Conservation (phyloP, 495 filamentous ascomycete species). For the Aspergillus egyptiacus region DNA sequence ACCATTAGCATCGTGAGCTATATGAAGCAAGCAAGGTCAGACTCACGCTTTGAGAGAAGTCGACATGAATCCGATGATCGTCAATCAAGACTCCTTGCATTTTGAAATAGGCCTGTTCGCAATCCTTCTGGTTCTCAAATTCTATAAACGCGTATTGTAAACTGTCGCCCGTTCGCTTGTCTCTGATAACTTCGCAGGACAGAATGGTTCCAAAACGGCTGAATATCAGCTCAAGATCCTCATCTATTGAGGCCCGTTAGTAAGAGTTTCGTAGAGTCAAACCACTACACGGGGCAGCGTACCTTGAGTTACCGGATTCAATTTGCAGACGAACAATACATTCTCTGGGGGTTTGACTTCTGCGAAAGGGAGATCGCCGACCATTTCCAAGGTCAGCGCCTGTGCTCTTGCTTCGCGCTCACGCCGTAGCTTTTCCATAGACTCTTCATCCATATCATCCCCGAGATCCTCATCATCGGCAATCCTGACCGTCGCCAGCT, state of each 20-base stretch:
- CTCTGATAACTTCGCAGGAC: slow-evolving; percentile 93
- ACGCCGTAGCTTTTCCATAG: slow-evolving; percentile 70
- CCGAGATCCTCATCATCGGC: slow-evolving; percentile 79
- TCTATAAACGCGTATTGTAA: slow-evolving; percentile 98
- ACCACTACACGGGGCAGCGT: neutral
- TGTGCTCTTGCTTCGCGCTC: slow-evolving; percentile 92
- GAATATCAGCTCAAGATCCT: slow-evolving; percentile 92
- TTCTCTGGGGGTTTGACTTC: slow-evolving; percentile 98
- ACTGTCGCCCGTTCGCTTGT: slow-evolving; percentile 89
- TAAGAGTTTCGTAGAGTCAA: neutral
- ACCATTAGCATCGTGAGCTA: slow-evolving; percentile 28
- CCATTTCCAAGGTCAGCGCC: slow-evolving; percentile 93
- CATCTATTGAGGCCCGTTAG: slow-evolving; percentile 49
- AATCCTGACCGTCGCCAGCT: slow-evolving; percentile 86
- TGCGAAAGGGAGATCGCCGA: slow-evolving; percentile 94
- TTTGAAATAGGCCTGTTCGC: slow-evolving; percentile 95
- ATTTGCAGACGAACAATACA: slow-evolving; percentile 94
- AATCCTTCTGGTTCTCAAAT: slow-evolving; percentile 85
- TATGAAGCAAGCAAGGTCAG: neutral
- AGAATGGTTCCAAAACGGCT: slow-evolving; percentile 93
- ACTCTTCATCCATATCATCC: slow-evolving; percentile 70
- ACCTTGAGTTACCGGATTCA: slow-evolving; percentile 91
- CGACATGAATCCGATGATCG: slow-evolving; percentile 95
- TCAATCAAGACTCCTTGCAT: slow-evolving; percentile 97
- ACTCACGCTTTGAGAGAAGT: slow-evolving; percentile 91